Evolutionary conservation across 495 filamentous ascomycete genomes (phyloP).

Genomic region (Aspergillus nidulans): DNA sequence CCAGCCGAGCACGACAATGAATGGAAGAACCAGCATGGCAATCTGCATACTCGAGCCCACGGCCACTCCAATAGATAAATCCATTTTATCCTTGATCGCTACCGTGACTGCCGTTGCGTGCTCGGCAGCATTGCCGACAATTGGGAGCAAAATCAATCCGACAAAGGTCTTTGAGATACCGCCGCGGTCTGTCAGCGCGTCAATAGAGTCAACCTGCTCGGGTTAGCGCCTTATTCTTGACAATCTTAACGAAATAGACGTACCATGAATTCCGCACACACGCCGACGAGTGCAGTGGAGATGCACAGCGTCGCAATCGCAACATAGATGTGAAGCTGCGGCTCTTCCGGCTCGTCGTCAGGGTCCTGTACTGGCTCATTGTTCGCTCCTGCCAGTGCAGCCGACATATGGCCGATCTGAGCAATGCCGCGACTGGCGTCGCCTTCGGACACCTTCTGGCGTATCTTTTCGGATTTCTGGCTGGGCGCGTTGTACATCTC

Average conservation of each 20-base stretch:
- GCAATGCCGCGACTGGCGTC: slow-evolving; percentile 58
- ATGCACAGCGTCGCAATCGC: slow-evolving; percentile 65
- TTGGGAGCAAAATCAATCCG: slow-evolving; percentile 80
- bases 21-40: slow-evolving; percentile 70
- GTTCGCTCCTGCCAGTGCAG: slow-evolving; percentile 34
- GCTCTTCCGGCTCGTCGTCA: slow-evolving; percentile 64
- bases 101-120: slow-evolving; percentile 85
- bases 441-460: slow-evolving; percentile 49
- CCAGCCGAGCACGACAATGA: slow-evolving; percentile 79
- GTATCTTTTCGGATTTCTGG: slow-evolving; percentile 59
- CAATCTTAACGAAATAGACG: neutral
- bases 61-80: slow-evolving; percentile 78
- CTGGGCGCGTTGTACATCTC: slow-evolving; percentile 69
- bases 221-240: neutral
- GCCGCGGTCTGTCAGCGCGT: slow-evolving; percentile 55
- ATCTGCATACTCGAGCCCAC: slow-evolving; percentile 87
- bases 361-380: slow-evolving; percentile 42
- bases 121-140: slow-evolving; percentile 85
- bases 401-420: slow-evolving; percentile 52
- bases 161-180: slow-evolving; percentile 70
- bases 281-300: slow-evolving; percentile 74
- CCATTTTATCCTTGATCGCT: slow-evolving; percentile 88
- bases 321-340: slow-evolving; percentile 63
- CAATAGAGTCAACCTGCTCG: slow-evolving; percentile 59
- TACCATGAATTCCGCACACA: slow-evolving; percentile 88